Evolutionary conservation across 1,284 basidiomycete species (phyloP).

Genomic region (Ceratobasidium sp.): DNA sequence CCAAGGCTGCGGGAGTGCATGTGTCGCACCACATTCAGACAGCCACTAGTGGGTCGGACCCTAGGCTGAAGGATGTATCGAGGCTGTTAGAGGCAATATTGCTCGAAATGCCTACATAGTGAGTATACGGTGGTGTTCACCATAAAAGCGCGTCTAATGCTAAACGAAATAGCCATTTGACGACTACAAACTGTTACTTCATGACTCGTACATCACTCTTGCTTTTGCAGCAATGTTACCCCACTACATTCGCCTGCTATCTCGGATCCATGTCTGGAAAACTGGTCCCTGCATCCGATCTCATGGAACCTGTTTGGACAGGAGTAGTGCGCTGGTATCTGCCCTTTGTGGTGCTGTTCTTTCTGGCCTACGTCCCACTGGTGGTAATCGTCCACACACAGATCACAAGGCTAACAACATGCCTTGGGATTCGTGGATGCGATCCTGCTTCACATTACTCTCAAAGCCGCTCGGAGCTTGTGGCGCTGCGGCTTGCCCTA

Average conservation of each 20-base stretch:
- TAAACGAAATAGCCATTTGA: neutral
- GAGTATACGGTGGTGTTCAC: neutral
- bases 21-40: slow-evolving; percentile 15
- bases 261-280: slow-evolving; percentile 6
- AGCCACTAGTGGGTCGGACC: neutral
- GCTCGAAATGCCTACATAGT: slow-evolving; percentile 31
- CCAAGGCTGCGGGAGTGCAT: neutral
- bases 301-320: slow-evolving; percentile 17
- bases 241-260: neutral
- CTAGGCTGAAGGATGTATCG: slow-evolving; percentile 3
- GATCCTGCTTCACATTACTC: neutral
- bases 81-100: slow-evolving; percentile 20
- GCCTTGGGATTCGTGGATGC: neutral
- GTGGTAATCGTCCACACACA: neutral
- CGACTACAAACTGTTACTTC: slow-evolving; percentile 29
- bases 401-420: neutral
- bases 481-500: neutral
- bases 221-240: slow-evolving; percentile 7
- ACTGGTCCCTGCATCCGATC: neutral
- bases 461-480: neutral
- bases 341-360: slow-evolving; percentile 15
- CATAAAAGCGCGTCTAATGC: neutral
- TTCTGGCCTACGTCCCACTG: neutral
- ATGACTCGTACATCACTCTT: slow-evolving; percentile 29
- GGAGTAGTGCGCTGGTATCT: slow-evolving; percentile 17